Conservation (phyloP, 148 eudicot species). For the Rhododendron mucronatum region DNA sequence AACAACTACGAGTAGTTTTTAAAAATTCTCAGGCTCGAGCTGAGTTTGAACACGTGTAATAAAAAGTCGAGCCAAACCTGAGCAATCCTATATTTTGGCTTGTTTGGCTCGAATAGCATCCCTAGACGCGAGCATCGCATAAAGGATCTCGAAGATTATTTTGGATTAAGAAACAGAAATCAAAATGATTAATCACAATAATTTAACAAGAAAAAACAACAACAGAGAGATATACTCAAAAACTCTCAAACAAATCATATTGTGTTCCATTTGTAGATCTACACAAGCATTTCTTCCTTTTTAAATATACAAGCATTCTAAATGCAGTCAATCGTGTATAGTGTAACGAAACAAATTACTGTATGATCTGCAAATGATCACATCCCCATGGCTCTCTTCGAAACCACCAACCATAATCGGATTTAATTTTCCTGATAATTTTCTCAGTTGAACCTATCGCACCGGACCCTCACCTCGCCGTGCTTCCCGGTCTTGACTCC, state of each 20-base stretch:
- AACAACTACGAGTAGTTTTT: no score
- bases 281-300: neutral
- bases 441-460: slow-evolving; percentile 14
- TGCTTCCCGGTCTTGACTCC: slow-evolving; percentile 21
- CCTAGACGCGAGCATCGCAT: neutral
- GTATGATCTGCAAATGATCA: no score
- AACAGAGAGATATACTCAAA: neutral
- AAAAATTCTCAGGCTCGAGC: no score
- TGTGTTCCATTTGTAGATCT: neutral
- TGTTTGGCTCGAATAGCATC: no score
- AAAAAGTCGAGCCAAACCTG: no score
- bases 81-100: no score
- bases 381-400: no score
- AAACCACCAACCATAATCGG: neutral
- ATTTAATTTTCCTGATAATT: neutral
- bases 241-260: neutral
- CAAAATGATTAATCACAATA: neutral
- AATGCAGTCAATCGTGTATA: neutral
- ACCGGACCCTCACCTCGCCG: slow-evolving; percentile 19
- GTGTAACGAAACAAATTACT: neutral
- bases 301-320: no score
- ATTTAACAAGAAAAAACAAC: no score
- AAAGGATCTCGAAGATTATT: neutral
- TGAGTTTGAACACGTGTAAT: no score
- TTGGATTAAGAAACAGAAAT: neutral